These are phyloP conservation scores for Acidiella bohemica DNA, from an alignment of 495 filamentous ascomycete species.

Conservation along the genomic window DNA sequence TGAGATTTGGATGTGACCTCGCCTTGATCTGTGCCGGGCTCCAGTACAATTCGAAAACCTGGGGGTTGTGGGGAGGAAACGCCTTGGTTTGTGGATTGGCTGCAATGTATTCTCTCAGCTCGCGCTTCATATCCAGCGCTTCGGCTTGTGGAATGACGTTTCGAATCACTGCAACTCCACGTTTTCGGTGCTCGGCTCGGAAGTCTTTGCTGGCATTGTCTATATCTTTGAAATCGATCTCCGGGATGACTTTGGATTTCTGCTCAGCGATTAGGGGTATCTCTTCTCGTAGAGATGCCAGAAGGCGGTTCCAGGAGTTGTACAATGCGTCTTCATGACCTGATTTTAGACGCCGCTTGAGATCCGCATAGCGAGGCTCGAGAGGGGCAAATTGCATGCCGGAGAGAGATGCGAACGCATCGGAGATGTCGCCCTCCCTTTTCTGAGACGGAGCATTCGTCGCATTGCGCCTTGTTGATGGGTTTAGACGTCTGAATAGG, in stretches of 20 bases:
- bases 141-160: constrained; percentile 27
- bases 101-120: constrained; percentile 27
- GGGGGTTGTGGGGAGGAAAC: constrained; percentile 47
- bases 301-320: constrained; percentile 56
- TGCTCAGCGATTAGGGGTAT: constrained; percentile 35
- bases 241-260: constrained; percentile 31
- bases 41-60: constrained; percentile 88
- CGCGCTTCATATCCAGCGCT: constrained; percentile 27
- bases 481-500: too few relatives aligned
- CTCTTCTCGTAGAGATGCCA: constrained; percentile 41
- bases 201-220: constrained; percentile 20
- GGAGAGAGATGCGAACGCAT: constrained; percentile 68
- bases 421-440: constrained; percentile 60
- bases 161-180: constrained; percentile 30
- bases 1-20: constrained; percentile 55
- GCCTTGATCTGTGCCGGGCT: constrained; percentile 61
- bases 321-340: constrained; percentile 49
- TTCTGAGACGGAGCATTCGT: constrained; percentile 22
- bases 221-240: constrained; percentile 29
- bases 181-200: constrained; percentile 23
- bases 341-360: constrained; percentile 52
- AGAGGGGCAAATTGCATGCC: constrained; percentile 50
- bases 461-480: too few relatives aligned
- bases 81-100: constrained; percentile 32
- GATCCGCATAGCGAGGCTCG: constrained; percentile 55